Conservation (phyloP, 305 asterid genomes). For the Coffea humblotiana region DNA sequence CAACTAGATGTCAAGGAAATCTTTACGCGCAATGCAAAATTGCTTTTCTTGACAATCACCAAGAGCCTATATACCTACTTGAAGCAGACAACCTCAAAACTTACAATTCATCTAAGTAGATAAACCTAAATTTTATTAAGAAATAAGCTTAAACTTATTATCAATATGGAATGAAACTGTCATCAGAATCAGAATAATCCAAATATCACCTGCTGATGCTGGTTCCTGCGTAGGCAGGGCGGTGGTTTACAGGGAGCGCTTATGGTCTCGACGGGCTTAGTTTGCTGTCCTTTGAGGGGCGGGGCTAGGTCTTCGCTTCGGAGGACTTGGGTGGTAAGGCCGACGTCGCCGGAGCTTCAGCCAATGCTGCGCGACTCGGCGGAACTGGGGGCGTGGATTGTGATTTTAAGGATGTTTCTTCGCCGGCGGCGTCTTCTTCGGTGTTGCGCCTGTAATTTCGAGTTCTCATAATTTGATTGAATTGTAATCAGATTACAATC, state of each 20-base stretch:
- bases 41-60: neutral
- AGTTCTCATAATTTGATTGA: slow-evolving; percentile 18
- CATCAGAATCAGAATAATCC: neutral
- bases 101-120: neutral
- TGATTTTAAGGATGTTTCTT: slow-evolving; percentile 29
- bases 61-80: neutral
- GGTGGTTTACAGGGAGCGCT: slow-evolving; percentile 2
- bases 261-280: slow-evolving; percentile 8
- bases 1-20: neutral
- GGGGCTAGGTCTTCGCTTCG: slow-evolving; percentile 23
- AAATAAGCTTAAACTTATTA: neutral
- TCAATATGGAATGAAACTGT: neutral
- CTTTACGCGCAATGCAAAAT: neutral
- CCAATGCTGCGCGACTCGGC: slow-evolving; percentile 3
- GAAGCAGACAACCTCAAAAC: neutral
- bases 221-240: slow-evolving; percentile 5
- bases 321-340: neutral
- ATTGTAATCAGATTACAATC: neutral
- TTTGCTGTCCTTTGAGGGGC: slow-evolving; percentile 23
- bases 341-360: slow-evolving; percentile 9
- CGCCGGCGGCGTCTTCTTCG: slow-evolving; percentile 29
- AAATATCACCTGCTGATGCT: slow-evolving; percentile 16
- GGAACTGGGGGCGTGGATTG: slow-evolving; percentile 7
- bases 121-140: neutral
- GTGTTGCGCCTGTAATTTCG: slow-evolving; percentile 16